A percentile compares a stretch with the other conserved stretches of the same genome.
Evolutionary conservation across 371 early-diverging fungal genomes (phyloP).

Genomic region (Mucor mucedo): DNA sequence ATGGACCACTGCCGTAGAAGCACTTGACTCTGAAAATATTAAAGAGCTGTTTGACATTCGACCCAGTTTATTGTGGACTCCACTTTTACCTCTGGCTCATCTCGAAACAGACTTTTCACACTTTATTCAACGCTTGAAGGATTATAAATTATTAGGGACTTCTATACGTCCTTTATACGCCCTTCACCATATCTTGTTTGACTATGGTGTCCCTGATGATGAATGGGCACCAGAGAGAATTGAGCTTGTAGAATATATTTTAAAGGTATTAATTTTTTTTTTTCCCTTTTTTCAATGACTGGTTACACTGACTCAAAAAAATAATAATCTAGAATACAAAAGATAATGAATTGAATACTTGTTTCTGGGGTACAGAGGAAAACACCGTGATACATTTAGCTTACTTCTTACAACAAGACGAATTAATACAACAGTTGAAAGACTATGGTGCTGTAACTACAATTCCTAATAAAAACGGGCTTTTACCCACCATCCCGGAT

Average conservation of each 20-base stretch:
- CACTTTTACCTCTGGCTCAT: conserved; percentile 20
- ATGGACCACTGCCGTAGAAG: conserved; percentile 36
- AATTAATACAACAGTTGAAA: conserved; percentile 21
- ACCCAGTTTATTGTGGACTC: conserved; percentile 32
- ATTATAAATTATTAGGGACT: conserved; percentile 22
- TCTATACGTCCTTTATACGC: conserved; percentile 28
- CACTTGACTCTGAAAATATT: conserved; percentile 25
- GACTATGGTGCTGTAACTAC: conserved; percentile 18
- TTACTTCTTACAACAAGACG: conserved; percentile 19
- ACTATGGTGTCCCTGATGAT: conserved; percentile 28
- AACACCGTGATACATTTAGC: conserved; percentile 33
- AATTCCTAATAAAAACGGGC: conserved; percentile 22
- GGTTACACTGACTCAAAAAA: background rate
- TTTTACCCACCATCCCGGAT: conserved; percentile 15
- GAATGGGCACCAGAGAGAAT: conserved; percentile 29
- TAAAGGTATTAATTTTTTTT: conserved; percentile 15
- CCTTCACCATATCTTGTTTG: conserved; percentile 32
- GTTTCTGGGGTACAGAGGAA: conserved; percentile 28
- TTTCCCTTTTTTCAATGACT: background rate
- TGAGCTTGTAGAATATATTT: conserved; percentile 27
- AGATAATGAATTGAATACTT: conserved; percentile 25
- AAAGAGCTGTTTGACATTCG: conserved; percentile 22
- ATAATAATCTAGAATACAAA: conserved; percentile 18
- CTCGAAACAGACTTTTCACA: conserved; percentile 32
- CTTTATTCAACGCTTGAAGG: conserved; percentile 25